phyloP scores from a whole-genome alignment of 2,329 filamentous ascomycete genomes.

The Pezizomycotina sp. region DNA sequence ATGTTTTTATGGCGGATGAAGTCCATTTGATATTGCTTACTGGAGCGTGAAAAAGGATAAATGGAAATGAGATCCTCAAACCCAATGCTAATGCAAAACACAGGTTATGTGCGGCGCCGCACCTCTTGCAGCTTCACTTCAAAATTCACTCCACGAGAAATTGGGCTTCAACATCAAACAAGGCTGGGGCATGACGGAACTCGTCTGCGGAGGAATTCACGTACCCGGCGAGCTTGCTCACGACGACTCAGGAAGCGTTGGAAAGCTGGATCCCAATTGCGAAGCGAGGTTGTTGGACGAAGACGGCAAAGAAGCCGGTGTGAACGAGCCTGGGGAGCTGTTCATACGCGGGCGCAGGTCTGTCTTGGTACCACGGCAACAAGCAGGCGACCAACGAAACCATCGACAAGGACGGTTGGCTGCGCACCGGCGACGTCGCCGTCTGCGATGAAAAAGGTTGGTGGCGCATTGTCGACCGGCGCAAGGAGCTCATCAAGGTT shows the following conservation, averaged over 20 bases:
- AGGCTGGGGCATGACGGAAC: slow-evolving; percentile 35
- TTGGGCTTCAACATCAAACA: slow-evolving; percentile 49
- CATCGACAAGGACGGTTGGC: slow-evolving; percentile 47
- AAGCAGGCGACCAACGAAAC: slow-evolving; percentile 49
- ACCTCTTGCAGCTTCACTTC: background rate
- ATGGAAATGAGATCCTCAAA: background rate
- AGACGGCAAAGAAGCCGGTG: slow-evolving; percentile 37
- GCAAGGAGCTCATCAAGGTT: slow-evolving; percentile 51
- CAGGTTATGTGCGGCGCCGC: background rate
- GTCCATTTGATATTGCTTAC: slow-evolving; percentile 34
- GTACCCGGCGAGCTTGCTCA: slow-evolving; percentile 31
- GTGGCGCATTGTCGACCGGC: slow-evolving; percentile 55
- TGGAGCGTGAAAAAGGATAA: background rate
- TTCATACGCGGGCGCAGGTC: slow-evolving; percentile 58
- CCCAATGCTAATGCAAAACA: background rate
- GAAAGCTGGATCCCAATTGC: slow-evolving; percentile 52
- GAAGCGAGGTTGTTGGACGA: slow-evolving; percentile 46
- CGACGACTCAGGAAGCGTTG: slow-evolving; percentile 37
- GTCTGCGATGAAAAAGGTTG: slow-evolving; percentile 41
- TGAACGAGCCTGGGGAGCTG: slow-evolving; percentile 48
- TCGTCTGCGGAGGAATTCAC: no score
- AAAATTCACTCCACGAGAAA: slow-evolving; percentile 79
- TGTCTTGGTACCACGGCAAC: slow-evolving; percentile 63
- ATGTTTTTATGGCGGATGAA: slow-evolving; percentile 17
- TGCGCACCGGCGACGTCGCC: slow-evolving; percentile 56